Conservation (phyloP, 2,329 filamentous ascomycete genomes). For the Claviceps humidiphila region DNA sequence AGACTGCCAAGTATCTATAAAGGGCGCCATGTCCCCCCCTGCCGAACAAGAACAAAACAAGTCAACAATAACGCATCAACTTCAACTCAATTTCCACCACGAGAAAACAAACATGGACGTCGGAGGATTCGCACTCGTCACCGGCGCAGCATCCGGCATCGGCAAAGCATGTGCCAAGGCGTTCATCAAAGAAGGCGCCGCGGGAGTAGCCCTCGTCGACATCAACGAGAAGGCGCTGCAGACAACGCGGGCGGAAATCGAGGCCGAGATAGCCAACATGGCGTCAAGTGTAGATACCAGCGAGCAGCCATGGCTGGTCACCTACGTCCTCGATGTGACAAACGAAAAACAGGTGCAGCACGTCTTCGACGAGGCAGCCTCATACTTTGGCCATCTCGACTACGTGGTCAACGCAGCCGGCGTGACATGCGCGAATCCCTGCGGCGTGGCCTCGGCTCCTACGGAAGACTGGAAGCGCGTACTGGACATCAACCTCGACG, state of each 20-base stretch:
- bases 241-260: constrained; percentile 11
- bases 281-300: too few species aligned
- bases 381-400: constrained; percentile 23
- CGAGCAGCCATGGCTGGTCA: background rate
- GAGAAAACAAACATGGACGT: constrained; percentile 10
- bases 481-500: constrained; percentile 28
- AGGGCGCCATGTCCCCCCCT: too few species aligned
- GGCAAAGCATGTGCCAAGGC: constrained; percentile 17
- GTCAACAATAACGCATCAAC: too few species aligned
- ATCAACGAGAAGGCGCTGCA: constrained; percentile 11
- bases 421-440: constrained; percentile 21
- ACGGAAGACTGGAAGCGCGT: constrained; percentile 26
- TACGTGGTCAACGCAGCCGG: constrained; percentile 29
- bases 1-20: too few species aligned
- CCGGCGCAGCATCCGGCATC: constrained; percentile 19
- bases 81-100: too few species aligned
- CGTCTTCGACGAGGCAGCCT: constrained; percentile 15
- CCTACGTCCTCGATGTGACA: constrained; percentile 14
- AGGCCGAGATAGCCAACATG: constrained; percentile 1
- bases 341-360: constrained; percentile 13
- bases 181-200: constrained; percentile 16
- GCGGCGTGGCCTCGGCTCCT: constrained; percentile 22
- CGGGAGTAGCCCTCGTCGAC: constrained; percentile 17
- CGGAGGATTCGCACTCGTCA: constrained; percentile 19
- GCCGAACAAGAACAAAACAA: too few species aligned